Percentiles rank a stretch among this genome's conserved stretches.
Evolutionary conservation across 1,284 basidiomycete species (phyloP).

Genomic region (Marasmius fiardii): DNA sequence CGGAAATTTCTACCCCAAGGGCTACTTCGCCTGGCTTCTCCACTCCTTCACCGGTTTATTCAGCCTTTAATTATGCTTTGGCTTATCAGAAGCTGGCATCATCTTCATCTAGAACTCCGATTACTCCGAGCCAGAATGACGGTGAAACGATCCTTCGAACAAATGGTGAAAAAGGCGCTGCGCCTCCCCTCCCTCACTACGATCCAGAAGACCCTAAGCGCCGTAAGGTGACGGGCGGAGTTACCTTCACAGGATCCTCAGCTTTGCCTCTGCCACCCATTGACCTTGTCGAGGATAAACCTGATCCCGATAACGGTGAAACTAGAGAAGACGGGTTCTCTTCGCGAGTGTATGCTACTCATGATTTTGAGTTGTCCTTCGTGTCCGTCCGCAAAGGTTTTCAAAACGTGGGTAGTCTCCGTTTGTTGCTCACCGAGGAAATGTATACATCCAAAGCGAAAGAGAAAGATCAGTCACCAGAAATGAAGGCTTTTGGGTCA

Average conservation of each 20-base stretch:
- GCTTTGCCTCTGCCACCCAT: slow-evolving; percentile 41
- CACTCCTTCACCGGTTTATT: slow-evolving; percentile 42
- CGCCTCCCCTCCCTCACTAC: slow-evolving; percentile 47
- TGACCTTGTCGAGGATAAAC: slow-evolving; percentile 26
- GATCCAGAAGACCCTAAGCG: slow-evolving; percentile 30
- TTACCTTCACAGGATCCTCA: slow-evolving; percentile 55
- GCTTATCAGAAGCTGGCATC: slow-evolving; percentile 46
- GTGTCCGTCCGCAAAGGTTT: slow-evolving; percentile 55
- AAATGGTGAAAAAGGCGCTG: slow-evolving; percentile 12
- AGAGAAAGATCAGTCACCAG: slow-evolving; percentile 19
- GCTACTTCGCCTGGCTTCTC: slow-evolving; percentile 42
- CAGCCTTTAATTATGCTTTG: slow-evolving; percentile 46
- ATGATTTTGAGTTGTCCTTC: slow-evolving; percentile 61
- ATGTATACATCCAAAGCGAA: slow-evolving; percentile 30
- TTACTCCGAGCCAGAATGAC: slow-evolving; percentile 12
- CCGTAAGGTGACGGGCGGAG: slow-evolving; percentile 24
- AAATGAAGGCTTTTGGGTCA: slow-evolving; percentile 20
- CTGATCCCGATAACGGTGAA: slow-evolving; percentile 14
- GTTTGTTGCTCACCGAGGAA: slow-evolving; percentile 59
- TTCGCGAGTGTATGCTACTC: slow-evolving; percentile 33
- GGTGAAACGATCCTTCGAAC: background rate
- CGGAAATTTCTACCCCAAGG: slow-evolving; percentile 22
- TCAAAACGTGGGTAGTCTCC: slow-evolving; percentile 56
- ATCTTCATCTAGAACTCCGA: slow-evolving; percentile 25
- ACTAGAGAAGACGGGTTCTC: slow-evolving; percentile 19